A percentile compares a stretch with the other conserved stretches of the same genome.
Evolutionary conservation across 2,329 filamentous ascomycete species (phyloP).

Genomic region (Hirsutella minnesotensis): DNA sequence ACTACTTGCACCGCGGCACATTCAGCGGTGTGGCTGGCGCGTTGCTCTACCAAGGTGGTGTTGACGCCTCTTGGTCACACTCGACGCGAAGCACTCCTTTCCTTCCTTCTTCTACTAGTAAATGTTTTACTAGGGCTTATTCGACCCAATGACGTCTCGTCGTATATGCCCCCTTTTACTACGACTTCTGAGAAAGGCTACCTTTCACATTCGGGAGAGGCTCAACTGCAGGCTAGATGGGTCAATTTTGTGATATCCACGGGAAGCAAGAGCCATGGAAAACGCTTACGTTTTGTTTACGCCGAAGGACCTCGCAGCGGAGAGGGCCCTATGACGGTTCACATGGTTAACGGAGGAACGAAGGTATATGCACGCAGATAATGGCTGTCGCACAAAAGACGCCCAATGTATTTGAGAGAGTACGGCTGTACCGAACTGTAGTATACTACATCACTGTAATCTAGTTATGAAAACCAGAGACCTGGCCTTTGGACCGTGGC

Average conservation of each 20-base stretch:
- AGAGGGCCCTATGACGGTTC: neutral
- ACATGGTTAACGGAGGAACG: conserved; percentile 1
- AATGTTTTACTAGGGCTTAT: neutral
- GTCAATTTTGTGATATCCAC: conserved; percentile 4
- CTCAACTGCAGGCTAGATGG: conserved; percentile 1
- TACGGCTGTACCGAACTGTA: conserved; percentile 1
- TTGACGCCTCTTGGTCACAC: neutral
- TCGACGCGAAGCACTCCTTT: neutral
- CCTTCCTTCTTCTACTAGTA: neutral
- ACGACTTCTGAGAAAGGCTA: neutral
- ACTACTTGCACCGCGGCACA: neutral
- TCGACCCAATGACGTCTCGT: neutral
- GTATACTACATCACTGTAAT: neutral
- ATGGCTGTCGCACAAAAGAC: conserved; percentile 1
- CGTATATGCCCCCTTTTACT: neutral
- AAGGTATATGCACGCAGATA: conserved; percentile 2
- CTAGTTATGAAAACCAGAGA: neutral
- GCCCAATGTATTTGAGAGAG: neutral
- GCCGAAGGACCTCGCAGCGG: neutral
- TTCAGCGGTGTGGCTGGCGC: neutral
- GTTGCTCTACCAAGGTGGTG: neutral
- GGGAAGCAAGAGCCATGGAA: neutral
- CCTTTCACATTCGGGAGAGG: neutral
- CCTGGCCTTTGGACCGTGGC: neutral
- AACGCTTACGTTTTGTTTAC: neutral